These are phyloP conservation scores for Crithidia fasciculata DNA, from an alignment of 208 protist genomes.

Conservation along the genomic window DNA sequence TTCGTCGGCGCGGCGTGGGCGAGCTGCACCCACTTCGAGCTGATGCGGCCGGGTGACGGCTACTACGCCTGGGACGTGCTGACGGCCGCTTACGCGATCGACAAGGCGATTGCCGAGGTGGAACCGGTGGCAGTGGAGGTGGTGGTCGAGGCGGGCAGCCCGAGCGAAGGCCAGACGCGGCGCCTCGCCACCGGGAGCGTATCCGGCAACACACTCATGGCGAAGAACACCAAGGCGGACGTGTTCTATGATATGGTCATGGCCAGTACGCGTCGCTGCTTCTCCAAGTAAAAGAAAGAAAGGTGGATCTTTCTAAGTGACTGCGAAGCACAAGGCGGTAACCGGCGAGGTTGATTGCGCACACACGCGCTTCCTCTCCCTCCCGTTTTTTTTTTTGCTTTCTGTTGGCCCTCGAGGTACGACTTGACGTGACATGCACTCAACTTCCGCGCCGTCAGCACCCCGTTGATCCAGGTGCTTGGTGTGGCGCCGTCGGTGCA, in stretches of 20 bases:
- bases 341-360: too few relatives aligned
- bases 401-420: too few relatives aligned
- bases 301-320: too few relatives aligned
- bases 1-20: constrained; percentile 86
- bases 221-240: constrained; percentile 58
- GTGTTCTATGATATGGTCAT: constrained; percentile 75
- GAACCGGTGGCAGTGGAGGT: constrained; percentile 65
- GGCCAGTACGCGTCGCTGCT: constrained; percentile 42
- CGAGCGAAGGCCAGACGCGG: constrained; percentile 65
- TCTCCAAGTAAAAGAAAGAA: constrained; percentile 20
- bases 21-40: constrained; percentile 75
- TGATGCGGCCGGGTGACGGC: constrained; percentile 65
- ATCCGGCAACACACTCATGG: constrained; percentile 43
- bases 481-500: too few relatives aligned
- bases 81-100: constrained; percentile 81
- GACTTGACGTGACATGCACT: too few relatives aligned
- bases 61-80: constrained; percentile 93
- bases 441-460: too few relatives aligned
- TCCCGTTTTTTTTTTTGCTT: too few relatives aligned
- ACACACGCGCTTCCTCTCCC: too few relatives aligned
- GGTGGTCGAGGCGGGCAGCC: constrained; percentile 34
- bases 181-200: constrained; percentile 14
- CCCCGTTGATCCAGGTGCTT: too few relatives aligned
- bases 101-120: constrained; percentile 52
- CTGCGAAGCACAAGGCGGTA: too few relatives aligned